phyloP scores from a whole-genome alignment of 179 eudicot genomes.

The Camellia oleifera region DNA sequence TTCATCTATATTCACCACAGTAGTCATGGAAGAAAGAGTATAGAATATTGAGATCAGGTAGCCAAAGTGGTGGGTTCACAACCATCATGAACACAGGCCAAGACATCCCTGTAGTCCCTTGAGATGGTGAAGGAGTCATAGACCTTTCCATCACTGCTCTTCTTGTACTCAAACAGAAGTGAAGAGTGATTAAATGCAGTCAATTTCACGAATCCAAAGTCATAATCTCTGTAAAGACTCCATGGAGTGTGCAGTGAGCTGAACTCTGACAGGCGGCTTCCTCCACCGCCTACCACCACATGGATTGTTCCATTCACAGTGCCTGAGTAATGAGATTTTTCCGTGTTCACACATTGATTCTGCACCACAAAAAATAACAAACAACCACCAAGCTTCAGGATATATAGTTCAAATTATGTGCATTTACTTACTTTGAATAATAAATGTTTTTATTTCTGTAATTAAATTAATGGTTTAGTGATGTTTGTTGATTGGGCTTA shows the following conservation, averaged over 20 bases:
- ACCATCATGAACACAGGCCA: conserved; percentile 16
- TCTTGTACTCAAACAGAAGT: conserved; percentile 18
- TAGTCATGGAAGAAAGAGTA: not conserved
- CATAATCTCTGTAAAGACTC: conserved; percentile 27
- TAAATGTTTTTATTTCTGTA: too few species aligned
- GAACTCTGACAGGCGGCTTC: conserved; percentile 23
- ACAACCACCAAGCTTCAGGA: too few species aligned
- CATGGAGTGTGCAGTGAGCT: conserved; percentile 18
- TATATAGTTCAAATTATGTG: too few species aligned
- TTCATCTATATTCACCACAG: not conserved
- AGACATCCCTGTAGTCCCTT: conserved; percentile 19
- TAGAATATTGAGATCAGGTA: not conserved
- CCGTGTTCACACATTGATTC: conserved; percentile 22
- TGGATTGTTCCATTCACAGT: conserved; percentile 16
- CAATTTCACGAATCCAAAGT: conserved; percentile 27
- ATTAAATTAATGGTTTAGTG: too few species aligned
- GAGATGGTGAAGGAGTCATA: conserved; percentile 16
- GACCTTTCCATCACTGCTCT: conserved; percentile 15
- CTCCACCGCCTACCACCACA: conserved; percentile 25
- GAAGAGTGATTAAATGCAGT: conserved; percentile 24
- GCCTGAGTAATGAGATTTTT: conserved; percentile 12
- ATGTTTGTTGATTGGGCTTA: too few species aligned
- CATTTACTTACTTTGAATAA: too few species aligned
- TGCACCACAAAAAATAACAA: not conserved
- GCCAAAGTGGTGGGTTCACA: conserved; percentile 13